Conservation (phyloP, 768 basidiomycete genomes). For the Rhizopogon vesiculosus region DNA sequence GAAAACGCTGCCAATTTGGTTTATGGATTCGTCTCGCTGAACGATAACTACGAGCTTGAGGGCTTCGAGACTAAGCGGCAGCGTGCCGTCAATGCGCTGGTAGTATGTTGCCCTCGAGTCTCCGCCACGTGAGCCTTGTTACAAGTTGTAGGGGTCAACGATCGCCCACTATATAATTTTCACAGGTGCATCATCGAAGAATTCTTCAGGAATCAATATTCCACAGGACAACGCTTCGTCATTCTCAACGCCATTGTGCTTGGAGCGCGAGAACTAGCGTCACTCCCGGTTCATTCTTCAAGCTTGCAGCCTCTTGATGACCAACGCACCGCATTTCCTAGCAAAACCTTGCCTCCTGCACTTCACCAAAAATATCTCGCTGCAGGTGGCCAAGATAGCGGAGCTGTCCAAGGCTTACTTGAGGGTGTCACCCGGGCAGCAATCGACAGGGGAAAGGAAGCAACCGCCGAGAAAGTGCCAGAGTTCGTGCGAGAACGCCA, state of each 20-base stretch:
- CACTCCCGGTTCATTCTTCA: too few species aligned
- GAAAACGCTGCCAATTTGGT: conserved; percentile 87
- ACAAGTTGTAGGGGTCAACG: neutral
- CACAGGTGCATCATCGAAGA: too few species aligned
- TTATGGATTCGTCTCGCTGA: conserved; percentile 65
- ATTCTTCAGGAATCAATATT: too few species aligned
- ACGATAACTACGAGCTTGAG: conserved; percentile 80
- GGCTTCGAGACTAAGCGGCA: conserved; percentile 76
- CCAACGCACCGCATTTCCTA: conserved; percentile 43
- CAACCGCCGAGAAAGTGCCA: conserved; percentile 51
- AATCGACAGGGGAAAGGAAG: conserved; percentile 56
- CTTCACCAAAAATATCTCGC: conserved; percentile 69
- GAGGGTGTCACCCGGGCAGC: conserved; percentile 59
- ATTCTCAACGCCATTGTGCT: too few species aligned
- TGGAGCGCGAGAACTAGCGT: too few species aligned
- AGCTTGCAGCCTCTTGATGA: too few species aligned
- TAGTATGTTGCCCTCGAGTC: conserved; percentile 71
- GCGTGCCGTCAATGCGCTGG: conserved; percentile 71
- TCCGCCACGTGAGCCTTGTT: conserved; percentile 66
- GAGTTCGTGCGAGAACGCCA: conserved; percentile 69
- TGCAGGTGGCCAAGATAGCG: conserved; percentile 31
- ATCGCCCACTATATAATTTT: too few species aligned
- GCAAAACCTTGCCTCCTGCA: conserved; percentile 67
- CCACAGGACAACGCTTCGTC: too few species aligned
- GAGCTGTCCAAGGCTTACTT: conserved; percentile 52